Conservation (phyloP, 164 flowering plant species). For the Hamamelis virginiana region DNA sequence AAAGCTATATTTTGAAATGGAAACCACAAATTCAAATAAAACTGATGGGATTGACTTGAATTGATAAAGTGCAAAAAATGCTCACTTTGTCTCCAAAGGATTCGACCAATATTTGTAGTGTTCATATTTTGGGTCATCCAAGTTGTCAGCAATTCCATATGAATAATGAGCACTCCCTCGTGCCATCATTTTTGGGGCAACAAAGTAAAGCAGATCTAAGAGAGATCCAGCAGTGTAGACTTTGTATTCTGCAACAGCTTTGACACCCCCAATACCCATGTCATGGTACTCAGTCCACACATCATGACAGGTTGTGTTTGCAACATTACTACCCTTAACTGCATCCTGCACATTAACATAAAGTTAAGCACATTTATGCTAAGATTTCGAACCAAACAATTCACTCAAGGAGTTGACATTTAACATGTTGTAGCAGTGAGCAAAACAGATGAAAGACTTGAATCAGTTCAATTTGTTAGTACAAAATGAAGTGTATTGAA, state of each 20-base stretch:
- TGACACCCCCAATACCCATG: constrained; percentile 67
- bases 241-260: constrained; percentile 77
- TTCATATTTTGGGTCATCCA: constrained; percentile 73
- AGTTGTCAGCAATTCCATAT: constrained; percentile 79
- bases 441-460: too few relatives aligned
- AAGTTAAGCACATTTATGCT: too few relatives aligned
- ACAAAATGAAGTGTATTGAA: too few relatives aligned
- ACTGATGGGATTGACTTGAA: too few relatives aligned
- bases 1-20: too few relatives aligned
- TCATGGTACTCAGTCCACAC: constrained; percentile 91
- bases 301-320: constrained; percentile 56
- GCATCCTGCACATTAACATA: constrained; percentile 35
- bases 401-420: too few relatives aligned
- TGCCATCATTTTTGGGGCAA: constrained; percentile 93
- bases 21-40: too few relatives aligned
- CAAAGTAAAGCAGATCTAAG: constrained; percentile 64
- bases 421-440: too few relatives aligned
- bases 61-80: too few relatives aligned
- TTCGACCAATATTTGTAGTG: constrained; percentile 92
- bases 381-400: too few relatives aligned
- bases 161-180: constrained; percentile 84
- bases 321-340: constrained; percentile 51
- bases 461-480: too few relatives aligned
- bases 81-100: constrained; percentile 88
- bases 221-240: constrained; percentile 68